A percentile compares a stretch with the other conserved stretches of the same genome.
Evolutionary conservation across 108 stramenopile species (phyloP).

Genomic region (Discostella stelligeroides): DNA sequence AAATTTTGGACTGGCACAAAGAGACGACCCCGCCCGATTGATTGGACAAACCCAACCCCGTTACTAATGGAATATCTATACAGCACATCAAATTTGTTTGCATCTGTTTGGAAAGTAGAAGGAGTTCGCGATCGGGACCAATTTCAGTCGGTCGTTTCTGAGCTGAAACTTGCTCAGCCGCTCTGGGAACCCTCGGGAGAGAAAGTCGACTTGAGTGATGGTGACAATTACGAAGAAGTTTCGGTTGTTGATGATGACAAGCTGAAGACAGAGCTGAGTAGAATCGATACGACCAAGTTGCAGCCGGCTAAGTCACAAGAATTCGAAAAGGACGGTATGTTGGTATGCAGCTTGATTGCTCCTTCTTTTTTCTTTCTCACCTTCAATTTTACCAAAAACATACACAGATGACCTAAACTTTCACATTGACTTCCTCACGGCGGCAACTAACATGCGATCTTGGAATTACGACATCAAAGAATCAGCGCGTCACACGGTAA

Average conservation of each 20-base stretch:
- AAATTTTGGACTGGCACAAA: constrained; percentile 85
- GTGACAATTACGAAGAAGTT: constrained; percentile 45
- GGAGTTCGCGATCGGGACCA: constrained; percentile 46
- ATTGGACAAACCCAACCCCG: constrained; percentile 59
- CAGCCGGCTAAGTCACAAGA: constrained; percentile 60
- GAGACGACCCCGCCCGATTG: constrained; percentile 70
- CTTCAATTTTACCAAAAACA: too few relatives aligned
- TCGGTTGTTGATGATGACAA: constrained; percentile 71
- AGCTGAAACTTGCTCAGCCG: constrained; percentile 54
- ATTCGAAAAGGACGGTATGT: constrained; percentile 78
- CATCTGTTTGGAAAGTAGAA: constrained; percentile 53
- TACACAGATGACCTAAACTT: constrained; percentile 57
- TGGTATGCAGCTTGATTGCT: not conserved
- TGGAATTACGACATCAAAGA: constrained; percentile 84
- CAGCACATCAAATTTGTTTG: constrained; percentile 74
- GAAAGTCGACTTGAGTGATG: constrained; percentile 51
- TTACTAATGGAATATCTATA: constrained; percentile 71
- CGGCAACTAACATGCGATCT: constrained; percentile 72
- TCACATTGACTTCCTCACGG: constrained; percentile 83
- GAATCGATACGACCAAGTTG: constrained; percentile 53
- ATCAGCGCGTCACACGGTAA: constrained; percentile 73
- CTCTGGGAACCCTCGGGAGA: constrained; percentile 60
- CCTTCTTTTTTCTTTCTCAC: not conserved
- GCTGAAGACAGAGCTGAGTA: constrained; percentile 48
- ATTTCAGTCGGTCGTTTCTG: constrained; percentile 47